Base-by-base conservation (phyloP, 805 yeast species). In the Candida sakaeoensis region DNA sequence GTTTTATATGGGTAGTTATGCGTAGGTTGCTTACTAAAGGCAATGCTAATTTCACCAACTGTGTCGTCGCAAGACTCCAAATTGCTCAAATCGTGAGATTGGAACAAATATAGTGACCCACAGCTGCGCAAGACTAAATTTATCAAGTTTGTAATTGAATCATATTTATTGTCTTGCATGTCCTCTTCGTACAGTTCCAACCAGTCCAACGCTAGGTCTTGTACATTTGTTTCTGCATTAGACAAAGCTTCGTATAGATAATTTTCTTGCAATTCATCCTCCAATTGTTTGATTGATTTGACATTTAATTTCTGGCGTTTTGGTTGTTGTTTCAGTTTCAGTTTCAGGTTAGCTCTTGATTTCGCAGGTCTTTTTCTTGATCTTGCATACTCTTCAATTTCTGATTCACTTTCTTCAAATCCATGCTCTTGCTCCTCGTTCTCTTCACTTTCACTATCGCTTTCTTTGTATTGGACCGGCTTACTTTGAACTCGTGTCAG, bases 81-180 rank as follows among this genome's bases (percentile, higher is more conserved):
- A 51, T 80, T 81, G 17, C 66, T 68, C 36, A 87, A 80, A 55
- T 89, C 96, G 57, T 90, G 95, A 19, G 78, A 76, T 43, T 80
- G 81, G 8, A 86, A 75, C 18, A 74, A 75, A 2, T 79, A 68
- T 15, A 77, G 69, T 36, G 89, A 82, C 0, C 96, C 96, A 54
- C 86, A 79, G 36, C 80, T 67, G 43, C 89, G 68, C 29, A 90
- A 61, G 1, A 86, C 49, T 36, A 88, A 68, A 57, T 90, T 89
- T 31, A 89, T 61, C 37, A 89, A 60, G 26, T 76, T 77, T 32
- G 79, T 74, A 37, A 85, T 59, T 2, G 89, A 80, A 10, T 54
- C 55, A 40, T 68, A 65, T 35, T 68, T 58, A 21, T 41, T 43
- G 6, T 35, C 40, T 21, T 40, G 39, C 9, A 31, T 36, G 33